A percentile compares a stretch with the other conserved stretches of the same genome.
phyloP scores from a whole-genome alignment of 2,329 filamentous ascomycete species.

The Coniella vitis region DNA sequence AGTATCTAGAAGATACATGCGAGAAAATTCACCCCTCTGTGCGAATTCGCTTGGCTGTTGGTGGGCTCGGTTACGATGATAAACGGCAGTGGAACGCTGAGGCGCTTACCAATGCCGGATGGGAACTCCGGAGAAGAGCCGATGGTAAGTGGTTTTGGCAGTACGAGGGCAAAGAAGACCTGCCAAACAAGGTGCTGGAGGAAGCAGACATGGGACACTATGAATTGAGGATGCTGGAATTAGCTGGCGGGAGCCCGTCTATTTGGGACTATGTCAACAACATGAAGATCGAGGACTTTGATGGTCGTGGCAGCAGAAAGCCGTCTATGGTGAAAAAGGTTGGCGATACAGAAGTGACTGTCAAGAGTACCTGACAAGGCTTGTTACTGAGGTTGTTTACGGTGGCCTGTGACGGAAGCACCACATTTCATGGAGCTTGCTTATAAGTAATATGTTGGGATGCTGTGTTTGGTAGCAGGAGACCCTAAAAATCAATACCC shows the following conservation, averaged over 20 bases:
- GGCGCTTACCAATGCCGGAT: constrained; percentile 33
- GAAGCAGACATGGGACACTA: constrained; percentile 49
- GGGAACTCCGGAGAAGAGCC: constrained; percentile 34
- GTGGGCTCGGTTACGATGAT: constrained; percentile 45
- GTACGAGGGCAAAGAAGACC: constrained; percentile 37
- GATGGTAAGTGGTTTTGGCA: constrained; percentile 46
- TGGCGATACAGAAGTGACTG: neutral
- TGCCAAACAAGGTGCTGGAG: constrained; percentile 38
- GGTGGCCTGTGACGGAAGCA: no score
- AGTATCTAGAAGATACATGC: constrained; percentile 44
- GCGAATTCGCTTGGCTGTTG: constrained; percentile 43
- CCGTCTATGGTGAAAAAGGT: neutral
- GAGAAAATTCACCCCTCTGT: constrained; percentile 50
- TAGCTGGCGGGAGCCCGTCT: constrained; percentile 37
- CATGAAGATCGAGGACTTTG: constrained; percentile 12
- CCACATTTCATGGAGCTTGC: no score
- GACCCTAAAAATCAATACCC: no score
- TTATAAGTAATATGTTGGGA: no score
- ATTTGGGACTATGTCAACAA: constrained; percentile 36
- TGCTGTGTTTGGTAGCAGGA: no score
- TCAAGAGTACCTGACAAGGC: neutral
- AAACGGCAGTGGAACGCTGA: constrained; percentile 38
- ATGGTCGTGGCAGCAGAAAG: constrained; percentile 7
- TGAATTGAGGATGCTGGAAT: constrained; percentile 40
- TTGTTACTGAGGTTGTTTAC: neutral